Base-by-base conservation (phyloP, 148 eudicot genomes). In the Amaranthus hypochondriacus region DNA sequence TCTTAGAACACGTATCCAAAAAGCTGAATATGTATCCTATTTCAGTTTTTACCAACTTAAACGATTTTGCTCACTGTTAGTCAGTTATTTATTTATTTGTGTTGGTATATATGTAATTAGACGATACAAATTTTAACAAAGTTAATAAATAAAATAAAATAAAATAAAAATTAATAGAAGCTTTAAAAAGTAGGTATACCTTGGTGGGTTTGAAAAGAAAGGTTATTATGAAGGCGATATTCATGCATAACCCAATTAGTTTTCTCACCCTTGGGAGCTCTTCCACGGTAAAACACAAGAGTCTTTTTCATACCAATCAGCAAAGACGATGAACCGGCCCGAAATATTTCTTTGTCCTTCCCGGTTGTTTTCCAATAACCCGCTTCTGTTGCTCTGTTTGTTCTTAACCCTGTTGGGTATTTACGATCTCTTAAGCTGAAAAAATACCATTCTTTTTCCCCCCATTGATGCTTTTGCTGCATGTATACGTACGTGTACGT, bases 191-290 rank as follows among this genome's bases (percentile, higher is more conserved):
- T 12, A 53, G 46, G 14, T 42, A 55, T 74, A 92, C 96, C 98
- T 93, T 93, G 13, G 78, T 58, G 44, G 98, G 75, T 79, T 81
- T 82, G 76, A 77, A n/a, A 89, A 74, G 86, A 70, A 28, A 68
- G 86, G 69, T 86, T 89, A 71, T 82, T 77, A 70, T 93, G 89
- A 5, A 86, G 84, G 59, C 98, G 80, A 60, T 93, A 93, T 76
- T 93, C 98, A 77, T 93, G 98, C 98, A 93, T 93, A 51, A 91
- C 98, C 98, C 98, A 93, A 73, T 89, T 91, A 75, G 96, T 93
- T 74, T 93, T 93, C 66, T 89, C 91, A 5, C 98, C 98, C 75
- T 88, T 90, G 21, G 98, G 98, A 58, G 98, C 97, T 84, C 98
- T 80, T 52, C 98, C 98, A 73, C 76, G 83, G 76, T 93, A 93